Evolutionary conservation across 768 basidiomycete genomes (phyloP), one percentile per base, ranked within the genome.

Genomic region (Strobilomyces dryophilus): DNA sequence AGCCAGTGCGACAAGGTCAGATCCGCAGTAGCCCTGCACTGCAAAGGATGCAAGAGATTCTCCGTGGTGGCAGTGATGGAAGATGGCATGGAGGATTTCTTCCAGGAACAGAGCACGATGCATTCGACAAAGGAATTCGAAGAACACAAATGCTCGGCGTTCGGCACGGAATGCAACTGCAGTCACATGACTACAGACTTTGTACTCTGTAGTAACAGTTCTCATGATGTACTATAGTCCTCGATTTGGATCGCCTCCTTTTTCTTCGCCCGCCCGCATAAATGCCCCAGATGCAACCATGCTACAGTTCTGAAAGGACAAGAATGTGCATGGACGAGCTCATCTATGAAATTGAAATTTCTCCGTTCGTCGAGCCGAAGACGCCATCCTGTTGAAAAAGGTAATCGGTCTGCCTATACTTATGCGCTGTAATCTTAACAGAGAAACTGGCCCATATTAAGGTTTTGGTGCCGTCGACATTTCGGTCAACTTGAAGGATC

Each of bases 401-500:
- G 92, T 87, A 49, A 52, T 58, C 46, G 14, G 9, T 10, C 24
- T 41, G 49, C 24, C 40, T 58, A 49, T 56, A n/a, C n/a, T n/a
- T n/a, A 66, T 49, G 51, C 52, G 39, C 26, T 39, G 8, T 20
- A 18, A 1, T 1, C 24, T 15, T 34, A 44, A 34, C 62, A 93
- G 90, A 90, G 92, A 82, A 95, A 95, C 69, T 79, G 92, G n/a
- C 92, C 92, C 7, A n/a, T n/a, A n/a, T n/a, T n/a, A n/a, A n/a
- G n/a, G n/a, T 24, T 95, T 86, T 63, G 92, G 92, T 8, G 92
- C 91, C 55, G 92, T 94, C 34, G 94, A 97, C 66, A 85, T 95
- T 6, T 80, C 89, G 15, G 90, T 92, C 11, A 97, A 97, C 70
- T 73, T 97, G 29, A 95, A 95, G 69, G 90, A 84, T 95, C 5